phyloP scores from a whole-genome alignment of 2,329 filamentous ascomycete genomes.

The Colletotrichum higginsianum region DNA sequence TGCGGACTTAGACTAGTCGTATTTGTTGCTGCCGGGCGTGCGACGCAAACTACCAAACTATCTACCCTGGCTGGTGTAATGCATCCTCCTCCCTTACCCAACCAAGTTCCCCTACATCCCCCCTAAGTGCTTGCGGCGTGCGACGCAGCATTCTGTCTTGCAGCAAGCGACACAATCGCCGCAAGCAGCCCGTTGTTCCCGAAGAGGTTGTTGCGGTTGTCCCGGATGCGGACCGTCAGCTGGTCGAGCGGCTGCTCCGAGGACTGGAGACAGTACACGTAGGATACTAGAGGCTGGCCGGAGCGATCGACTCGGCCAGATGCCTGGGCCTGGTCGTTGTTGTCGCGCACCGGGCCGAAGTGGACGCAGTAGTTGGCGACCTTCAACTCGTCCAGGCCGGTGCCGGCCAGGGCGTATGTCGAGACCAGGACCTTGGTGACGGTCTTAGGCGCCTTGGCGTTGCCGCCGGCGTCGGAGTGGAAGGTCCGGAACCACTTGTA shows the following conservation, averaged over 20 bases:
- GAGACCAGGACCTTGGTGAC: background rate
- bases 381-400: constrained; percentile 2
- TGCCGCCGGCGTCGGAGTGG: too few species aligned
- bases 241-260: background rate
- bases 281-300: background rate
- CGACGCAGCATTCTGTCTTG: too few species aligned
- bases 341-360: background rate
- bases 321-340: background rate
- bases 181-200: background rate
- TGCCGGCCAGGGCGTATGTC: constrained; percentile 4
- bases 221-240: background rate
- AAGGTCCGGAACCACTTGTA: background rate
- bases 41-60: too few species aligned
- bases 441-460: background rate
- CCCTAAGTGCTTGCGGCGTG: too few species aligned
- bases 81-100: too few species aligned
- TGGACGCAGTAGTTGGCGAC: constrained; percentile 2
- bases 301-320: background rate
- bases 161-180: background rate
- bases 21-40: too few species aligned
- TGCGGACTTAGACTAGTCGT: too few species aligned
- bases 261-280: background rate
- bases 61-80: too few species aligned
- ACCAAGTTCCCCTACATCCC: too few species aligned
- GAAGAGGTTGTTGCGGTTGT: background rate